Percentiles rank a stretch among this genome's conserved stretches.
Conservation (phyloP, 2,329 filamentous ascomycete genomes). For the Penicillium sp. region DNA sequence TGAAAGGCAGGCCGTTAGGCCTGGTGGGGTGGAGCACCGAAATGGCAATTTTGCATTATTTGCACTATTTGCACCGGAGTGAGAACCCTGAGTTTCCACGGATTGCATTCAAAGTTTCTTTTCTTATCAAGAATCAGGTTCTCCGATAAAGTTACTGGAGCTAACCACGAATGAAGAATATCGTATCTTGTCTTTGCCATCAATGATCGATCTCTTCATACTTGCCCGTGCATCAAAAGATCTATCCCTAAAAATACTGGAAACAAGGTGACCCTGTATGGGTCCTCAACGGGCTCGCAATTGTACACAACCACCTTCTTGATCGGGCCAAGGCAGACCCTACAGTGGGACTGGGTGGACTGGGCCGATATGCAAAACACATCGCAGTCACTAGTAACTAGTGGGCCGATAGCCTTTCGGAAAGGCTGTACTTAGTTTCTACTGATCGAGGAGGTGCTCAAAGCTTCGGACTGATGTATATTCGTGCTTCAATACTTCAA, state of each 20-base stretch:
- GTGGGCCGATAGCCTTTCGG: neutral
- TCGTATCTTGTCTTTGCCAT: neutral
- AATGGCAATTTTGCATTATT: neutral
- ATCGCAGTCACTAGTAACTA: neutral
- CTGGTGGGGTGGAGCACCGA: neutral
- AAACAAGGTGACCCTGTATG: neutral
- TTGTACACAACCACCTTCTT: conserved; percentile 26
- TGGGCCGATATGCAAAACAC: conserved; percentile 21
- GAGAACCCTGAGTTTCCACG: too few species aligned
- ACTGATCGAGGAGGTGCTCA: neutral
- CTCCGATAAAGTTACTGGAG: neutral
- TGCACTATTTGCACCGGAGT: neutral
- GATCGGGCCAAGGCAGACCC: conserved; percentile 16
- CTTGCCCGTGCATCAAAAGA: too few species aligned
- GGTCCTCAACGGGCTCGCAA: too few species aligned
- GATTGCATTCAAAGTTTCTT: too few species aligned
- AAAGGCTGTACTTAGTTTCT: neutral
- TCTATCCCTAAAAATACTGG: conserved; percentile 4
- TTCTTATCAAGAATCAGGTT: neutral
- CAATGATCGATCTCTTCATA: neutral
- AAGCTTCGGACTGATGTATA: too few species aligned
- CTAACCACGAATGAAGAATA: neutral
- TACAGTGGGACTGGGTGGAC: neutral
- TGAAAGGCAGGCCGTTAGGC: conserved; percentile 6
- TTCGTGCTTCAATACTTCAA: neutral